phyloP scores from a whole-genome alignment of 1,139 yeast species.

The Hansenula lynferdii region DNA sequence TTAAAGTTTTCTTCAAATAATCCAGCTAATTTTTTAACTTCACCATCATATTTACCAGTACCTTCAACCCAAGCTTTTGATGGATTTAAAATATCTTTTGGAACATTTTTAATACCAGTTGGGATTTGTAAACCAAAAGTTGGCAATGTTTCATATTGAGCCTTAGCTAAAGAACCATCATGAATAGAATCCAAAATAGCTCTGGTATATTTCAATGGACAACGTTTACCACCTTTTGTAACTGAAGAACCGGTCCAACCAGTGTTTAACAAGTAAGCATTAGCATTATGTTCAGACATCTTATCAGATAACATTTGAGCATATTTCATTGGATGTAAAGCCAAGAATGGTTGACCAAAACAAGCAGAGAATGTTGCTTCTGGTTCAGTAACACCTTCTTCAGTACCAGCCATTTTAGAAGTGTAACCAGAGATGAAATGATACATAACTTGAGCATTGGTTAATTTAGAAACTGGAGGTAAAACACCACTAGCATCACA shows the following conservation, averaged over 20 bases:
- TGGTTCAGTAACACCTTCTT: constrained; percentile 98
- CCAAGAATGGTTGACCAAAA: constrained; percentile 99
- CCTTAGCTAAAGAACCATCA: constrained; percentile 80
- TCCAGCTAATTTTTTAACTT: constrained; percentile 69
- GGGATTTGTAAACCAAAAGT: constrained; percentile 88
- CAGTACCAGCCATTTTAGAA: constrained; percentile 99
- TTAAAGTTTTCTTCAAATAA: constrained; percentile 84
- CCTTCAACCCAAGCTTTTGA: constrained; percentile 80
- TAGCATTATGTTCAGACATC: constrained; percentile 82
- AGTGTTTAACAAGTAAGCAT: constrained; percentile 96
- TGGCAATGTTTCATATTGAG: constrained; percentile 79
- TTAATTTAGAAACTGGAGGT: constrained; percentile 93
- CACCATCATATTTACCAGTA: constrained; percentile 56
- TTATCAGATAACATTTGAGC: constrained; percentile 96
- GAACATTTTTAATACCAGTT: constrained; percentile 76
- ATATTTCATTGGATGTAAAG: constrained; percentile 96
- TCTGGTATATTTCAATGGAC: constrained; percentile 97
- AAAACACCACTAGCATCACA: constrained; percentile 98
- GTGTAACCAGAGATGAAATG: constrained; percentile 99
- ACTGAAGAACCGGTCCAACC: constrained; percentile 99
- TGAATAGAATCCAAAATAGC: constrained; percentile 95
- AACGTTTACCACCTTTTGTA: constrained; percentile 92
- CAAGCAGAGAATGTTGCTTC: constrained; percentile 98
- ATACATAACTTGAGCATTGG: constrained; percentile 97
- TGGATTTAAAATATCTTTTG: constrained; percentile 83